Evolutionary conservation across 2,329 filamentous ascomycete genomes (phyloP), one percentile per base, ranked within the genome.

Genomic region (Fusarium sublunatum): DNA sequence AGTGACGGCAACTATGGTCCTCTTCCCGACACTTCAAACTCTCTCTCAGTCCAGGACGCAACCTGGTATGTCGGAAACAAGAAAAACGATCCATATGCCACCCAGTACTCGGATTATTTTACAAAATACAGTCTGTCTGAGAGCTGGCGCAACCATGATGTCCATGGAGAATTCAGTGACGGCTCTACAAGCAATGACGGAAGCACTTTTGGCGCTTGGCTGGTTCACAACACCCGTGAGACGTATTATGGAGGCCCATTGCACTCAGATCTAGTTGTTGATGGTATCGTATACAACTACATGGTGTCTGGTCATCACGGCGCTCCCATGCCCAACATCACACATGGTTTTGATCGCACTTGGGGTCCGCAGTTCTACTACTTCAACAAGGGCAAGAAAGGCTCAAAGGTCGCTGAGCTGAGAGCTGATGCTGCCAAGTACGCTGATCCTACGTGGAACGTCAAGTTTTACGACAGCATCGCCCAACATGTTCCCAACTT

Each of bases 251-350:
- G 83, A 2, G 86, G 86, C 0, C 86, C 86, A 0, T 72, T 85
- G 1, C 85, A 88, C 70, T 87, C 85, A 0, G 86, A 88, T 61
- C 75, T 89, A 4, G 81, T 81, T 0, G 86, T 88, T 0, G 86
- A 88, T 55, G 86, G 86, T 0, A 88, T 88, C 29, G 81, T 88
- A 0, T 88, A 88, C 66, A 87, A 89, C 61, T 88, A 88, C 64
- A 81, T 72, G 71, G 80, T 83, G 0, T 85, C 82, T 0, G 88
- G 87, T 31, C 86, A 88, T 61, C 85, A 88, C 42, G 85, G 86
- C 2, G 83, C 84, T 41, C 82, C 83, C 4, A 84, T 83, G 25
- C 86, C 86, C 8, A 87, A 88, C 59, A 88, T 89, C 66, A 86
- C 83, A 0, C 73, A 86, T 63, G 86, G 86, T 0, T 88, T 88